A percentile compares a stretch with the other conserved stretches of the same genome.
These are phyloP conservation scores for Salix viminalis DNA, from an alignment of 345 rosid species.

Conservation along the genomic window DNA sequence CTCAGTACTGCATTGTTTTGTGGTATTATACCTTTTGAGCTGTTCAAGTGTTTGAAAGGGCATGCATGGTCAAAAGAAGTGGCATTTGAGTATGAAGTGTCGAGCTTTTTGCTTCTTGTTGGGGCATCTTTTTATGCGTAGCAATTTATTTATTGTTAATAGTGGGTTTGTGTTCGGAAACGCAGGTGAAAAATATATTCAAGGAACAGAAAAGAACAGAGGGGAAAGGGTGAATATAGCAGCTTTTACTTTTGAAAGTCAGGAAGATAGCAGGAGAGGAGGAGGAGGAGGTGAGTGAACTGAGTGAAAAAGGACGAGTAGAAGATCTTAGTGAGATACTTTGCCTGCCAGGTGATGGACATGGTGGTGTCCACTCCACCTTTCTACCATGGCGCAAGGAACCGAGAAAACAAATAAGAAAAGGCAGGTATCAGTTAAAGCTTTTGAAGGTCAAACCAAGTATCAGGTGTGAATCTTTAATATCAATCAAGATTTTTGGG, in stretches of 20 bases:
- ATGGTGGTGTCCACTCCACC: slow-evolving; percentile 46
- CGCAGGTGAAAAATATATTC: slow-evolving; percentile 28
- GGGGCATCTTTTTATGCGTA: background rate
- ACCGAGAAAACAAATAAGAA: slow-evolving; percentile 11
- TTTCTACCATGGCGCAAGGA: slow-evolving; percentile 33
- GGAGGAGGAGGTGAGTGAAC: background rate
- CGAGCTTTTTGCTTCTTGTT: background rate
- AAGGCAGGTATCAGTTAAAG: background rate
- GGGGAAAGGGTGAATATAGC: slow-evolving; percentile 21
- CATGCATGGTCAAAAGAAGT: background rate
- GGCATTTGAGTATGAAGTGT: background rate
- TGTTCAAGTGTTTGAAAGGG: background rate
- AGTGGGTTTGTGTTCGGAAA: background rate
- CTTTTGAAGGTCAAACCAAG: slow-evolving; percentile 36
- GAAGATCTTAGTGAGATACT: slow-evolving; percentile 62
- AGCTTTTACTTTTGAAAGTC: slow-evolving; percentile 38
- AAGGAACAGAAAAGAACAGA: background rate
- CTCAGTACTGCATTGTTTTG: background rate
- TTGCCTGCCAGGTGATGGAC: slow-evolving; percentile 50
- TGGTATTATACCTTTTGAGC: background rate
- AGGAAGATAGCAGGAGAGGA: slow-evolving; percentile 11
- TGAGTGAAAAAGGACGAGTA: slow-evolving; percentile 29
- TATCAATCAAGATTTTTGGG: background rate
- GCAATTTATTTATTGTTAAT: background rate
- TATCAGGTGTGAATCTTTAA: slow-evolving; percentile 29